Evolutionary conservation across 106 monocot species (phyloP).

Genomic region (Platanthera guangdongensis): DNA sequence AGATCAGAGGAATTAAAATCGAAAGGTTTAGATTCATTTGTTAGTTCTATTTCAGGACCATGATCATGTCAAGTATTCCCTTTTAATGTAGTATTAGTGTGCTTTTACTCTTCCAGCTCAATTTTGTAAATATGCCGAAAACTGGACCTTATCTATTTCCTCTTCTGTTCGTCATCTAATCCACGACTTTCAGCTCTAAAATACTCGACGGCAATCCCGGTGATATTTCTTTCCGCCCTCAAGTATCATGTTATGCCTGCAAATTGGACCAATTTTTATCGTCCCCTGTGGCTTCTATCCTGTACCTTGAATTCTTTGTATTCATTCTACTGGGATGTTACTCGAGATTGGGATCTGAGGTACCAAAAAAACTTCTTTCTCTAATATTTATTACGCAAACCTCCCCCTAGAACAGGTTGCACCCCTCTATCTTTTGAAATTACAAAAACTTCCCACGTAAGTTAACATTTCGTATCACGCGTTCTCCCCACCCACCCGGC

Average conservation of each 20-base stretch:
- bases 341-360: slow-evolving; percentile 90
- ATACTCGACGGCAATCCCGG: slow-evolving; percentile 84
- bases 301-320: slow-evolving; percentile 72
- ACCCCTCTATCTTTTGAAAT: no score
- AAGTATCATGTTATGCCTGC: slow-evolving; percentile 86
- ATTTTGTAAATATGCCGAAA: not conserved
- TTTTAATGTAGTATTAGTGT: no score
- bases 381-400: no score
- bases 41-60: no score
- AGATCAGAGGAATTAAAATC: no score
- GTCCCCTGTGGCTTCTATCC: slow-evolving; percentile 85
- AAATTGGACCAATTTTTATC: slow-evolving; percentile 64
- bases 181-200: slow-evolving; percentile 41
- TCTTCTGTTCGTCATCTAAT: not conserved
- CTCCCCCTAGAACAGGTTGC: no score
- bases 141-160: not conserved
- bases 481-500: no score
- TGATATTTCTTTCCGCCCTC: slow-evolving; percentile 81
- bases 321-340: slow-evolving; percentile 92
- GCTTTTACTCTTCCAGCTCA: no score
- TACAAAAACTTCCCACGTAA: no score
- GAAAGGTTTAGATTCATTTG: no score
- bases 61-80: no score
- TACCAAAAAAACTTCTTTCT: slow-evolving; percentile 1
- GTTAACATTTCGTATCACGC: no score